Evolutionary conservation across 345 rosid species (phyloP).

Genomic region (Crucihimalaya himalaica): DNA sequence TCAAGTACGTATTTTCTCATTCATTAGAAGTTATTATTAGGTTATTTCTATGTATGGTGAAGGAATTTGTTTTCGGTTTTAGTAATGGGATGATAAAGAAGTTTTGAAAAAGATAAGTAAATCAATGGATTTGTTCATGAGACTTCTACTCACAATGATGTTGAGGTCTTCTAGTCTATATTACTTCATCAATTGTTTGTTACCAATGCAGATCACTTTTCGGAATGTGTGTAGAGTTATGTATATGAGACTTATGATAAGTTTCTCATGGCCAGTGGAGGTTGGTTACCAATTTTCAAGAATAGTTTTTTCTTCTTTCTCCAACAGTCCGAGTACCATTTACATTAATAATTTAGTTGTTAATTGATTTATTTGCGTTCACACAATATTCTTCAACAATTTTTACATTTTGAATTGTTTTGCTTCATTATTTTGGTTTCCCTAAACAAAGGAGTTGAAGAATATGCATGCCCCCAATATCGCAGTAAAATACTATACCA

Average conservation of each 20-base stretch:
- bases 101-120: too few species aligned
- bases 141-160: too few species aligned
- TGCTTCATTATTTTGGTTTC: constrained; percentile 3
- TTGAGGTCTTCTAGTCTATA: neutral
- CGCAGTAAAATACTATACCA: constrained; percentile 88
- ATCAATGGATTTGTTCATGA: too few species aligned
- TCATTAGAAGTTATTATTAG: too few species aligned
- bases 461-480: constrained; percentile 80
- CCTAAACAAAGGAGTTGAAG: constrained; percentile 71
- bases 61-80: too few species aligned
- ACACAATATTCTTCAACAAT: neutral
- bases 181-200: constrained; percentile 20
- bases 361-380: neutral
- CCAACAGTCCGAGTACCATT: neutral
- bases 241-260: constrained; percentile 95
- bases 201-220: constrained; percentile 75
- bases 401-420: neutral
- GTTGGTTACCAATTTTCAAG: constrained; percentile 41
- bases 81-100: too few species aligned
- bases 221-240: constrained; percentile 92
- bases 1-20: too few species aligned
- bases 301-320: neutral
- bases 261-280: constrained; percentile 83
- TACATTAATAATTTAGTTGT: neutral
- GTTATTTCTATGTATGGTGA: too few species aligned